Conservation (phyloP, 768 basidiomycete genomes). For the Steccherinum ochraceum region DNA sequence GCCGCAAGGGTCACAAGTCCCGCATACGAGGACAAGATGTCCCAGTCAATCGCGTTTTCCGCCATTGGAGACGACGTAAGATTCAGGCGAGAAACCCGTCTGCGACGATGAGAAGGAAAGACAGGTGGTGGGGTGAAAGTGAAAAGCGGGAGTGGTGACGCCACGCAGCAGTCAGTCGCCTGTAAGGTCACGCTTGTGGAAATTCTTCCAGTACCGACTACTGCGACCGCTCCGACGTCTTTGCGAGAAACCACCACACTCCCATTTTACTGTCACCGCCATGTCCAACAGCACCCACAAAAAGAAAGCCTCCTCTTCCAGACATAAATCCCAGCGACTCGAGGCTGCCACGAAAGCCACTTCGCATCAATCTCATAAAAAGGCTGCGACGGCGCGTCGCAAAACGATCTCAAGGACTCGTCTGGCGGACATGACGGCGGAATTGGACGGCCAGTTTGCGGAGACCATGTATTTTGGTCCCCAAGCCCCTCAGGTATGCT, state of each 20-base stretch:
- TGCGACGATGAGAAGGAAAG: background rate
- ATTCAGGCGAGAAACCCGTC: background rate
- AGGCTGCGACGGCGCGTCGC: background rate
- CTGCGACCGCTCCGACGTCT: background rate
- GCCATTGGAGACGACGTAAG: background rate
- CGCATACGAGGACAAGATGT: slow-evolving; percentile 58
- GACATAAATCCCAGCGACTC: background rate
- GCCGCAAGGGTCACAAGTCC: slow-evolving; percentile 63
- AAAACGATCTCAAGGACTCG: slow-evolving; percentile 1
- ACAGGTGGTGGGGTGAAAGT: background rate
- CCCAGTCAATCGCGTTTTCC: slow-evolving; percentile 35
- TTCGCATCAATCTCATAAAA: slow-evolving; percentile 2
- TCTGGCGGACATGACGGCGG: slow-evolving; percentile 5
- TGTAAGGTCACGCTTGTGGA: background rate
- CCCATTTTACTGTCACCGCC: too few species aligned
- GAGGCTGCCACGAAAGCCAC: background rate
- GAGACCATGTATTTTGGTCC: background rate
- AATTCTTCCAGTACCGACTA: background rate
- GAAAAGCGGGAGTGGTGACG: background rate
- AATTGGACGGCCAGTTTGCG: slow-evolving; percentile 5
- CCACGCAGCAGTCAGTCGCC: background rate
- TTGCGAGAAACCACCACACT: background rate
- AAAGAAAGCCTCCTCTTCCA: background rate
- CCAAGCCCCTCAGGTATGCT: background rate
- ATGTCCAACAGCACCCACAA: background rate